Base-by-base conservation (phyloP, 768 basidiomycete genomes). In the Boletus insuetus region DNA sequence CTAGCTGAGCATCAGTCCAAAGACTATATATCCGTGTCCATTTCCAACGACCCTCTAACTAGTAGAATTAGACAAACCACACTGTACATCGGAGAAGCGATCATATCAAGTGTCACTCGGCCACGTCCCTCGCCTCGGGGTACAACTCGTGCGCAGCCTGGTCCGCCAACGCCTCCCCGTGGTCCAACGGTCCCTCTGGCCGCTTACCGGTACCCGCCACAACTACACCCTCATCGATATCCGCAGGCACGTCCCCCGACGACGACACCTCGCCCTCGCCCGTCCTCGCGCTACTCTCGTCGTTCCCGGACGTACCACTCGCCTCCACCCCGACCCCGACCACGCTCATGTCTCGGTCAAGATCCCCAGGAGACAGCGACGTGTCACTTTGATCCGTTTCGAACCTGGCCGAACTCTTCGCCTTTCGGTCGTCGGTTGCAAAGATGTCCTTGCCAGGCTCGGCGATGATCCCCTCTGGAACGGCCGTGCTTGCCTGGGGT, bases 401-500 rank as follows among this genome's bases (percentile, higher is more conserved):
- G 16, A 49, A 55, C 19, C 22, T 31, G 20, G 54, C 57, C 14
- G 58, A 44, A 0, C 85, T 87, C 71, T 80, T 81, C 40, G 8
- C n/a, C 38, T 82, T 78, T 45, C 75, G 75, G 17, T 69, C 73
- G 1, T 73, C 75, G 31, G 76, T 79, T 0, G 77, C 87, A 63
- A 93, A 93, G 54, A 91, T 77, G 65, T 93, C 85, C 16, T 73
- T 77, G 0, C 91, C 91, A 1, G 91, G 91, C 61, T 89, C 89
- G 0, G 87, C 77, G 47, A 81, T 73, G 52, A 82, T 79, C 12
- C 79, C 82, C 20, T 76, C 71, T 13, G 77, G 74, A 3, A 77
- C 58, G 0, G 74, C 67, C 14, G 82, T 77, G 10, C 64, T 73
- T 44, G 64, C 66, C 8, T 69, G 64, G 0, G 59, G 45, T 10